Percentiles rank a stretch among this genome's conserved stretches.
These are phyloP conservation scores for Neopestalotiopsis sp. DNA, from an alignment of 2,329 filamentous ascomycete genomes.

Conservation along the genomic window DNA sequence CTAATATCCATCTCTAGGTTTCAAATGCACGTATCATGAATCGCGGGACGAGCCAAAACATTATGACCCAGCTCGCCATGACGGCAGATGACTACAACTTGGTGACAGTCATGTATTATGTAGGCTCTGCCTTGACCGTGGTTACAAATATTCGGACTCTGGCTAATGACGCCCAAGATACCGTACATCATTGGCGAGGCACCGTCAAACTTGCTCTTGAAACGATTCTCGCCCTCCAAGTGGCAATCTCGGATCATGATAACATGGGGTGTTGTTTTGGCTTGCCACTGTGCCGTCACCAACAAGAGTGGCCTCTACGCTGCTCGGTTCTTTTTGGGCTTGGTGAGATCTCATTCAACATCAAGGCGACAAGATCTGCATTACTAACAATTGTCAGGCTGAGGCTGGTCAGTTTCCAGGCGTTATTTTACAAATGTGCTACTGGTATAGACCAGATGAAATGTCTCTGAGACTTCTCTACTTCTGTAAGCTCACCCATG, in stretches of 20 bases:
- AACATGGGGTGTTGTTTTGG: conserved; percentile 42
- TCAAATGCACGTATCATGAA: conserved; percentile 51
- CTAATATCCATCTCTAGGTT: conserved; percentile 26
- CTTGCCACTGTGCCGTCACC: conserved; percentile 40
- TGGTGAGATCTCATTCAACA: conserved; percentile 31
- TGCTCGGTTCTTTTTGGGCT: conserved; percentile 42
- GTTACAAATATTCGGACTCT: too few relatives aligned
- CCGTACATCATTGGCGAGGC: conserved; percentile 45
- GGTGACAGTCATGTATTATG: conserved; percentile 45
- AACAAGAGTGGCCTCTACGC: conserved; percentile 43
- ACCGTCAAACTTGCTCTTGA: conserved; percentile 45
- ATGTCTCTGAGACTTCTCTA: conserved; percentile 50
- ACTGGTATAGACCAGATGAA: conserved; percentile 54
- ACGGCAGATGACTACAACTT: conserved; percentile 46
- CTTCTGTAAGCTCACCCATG: conserved; percentile 40
- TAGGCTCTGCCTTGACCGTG: conserved; percentile 24
- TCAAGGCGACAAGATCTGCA: conserved; percentile 31
- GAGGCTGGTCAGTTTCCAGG: conserved; percentile 48
- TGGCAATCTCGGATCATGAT: conserved; percentile 49
- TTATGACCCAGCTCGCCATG: conserved; percentile 45
- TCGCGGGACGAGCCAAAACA: conserved; percentile 43
- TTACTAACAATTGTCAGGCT: conserved; percentile 32
- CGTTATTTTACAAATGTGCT: conserved; percentile 48
- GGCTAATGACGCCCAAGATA: conserved; percentile 30
- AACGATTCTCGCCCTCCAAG: conserved; percentile 41